Base-by-base conservation (phyloP, 2,329 filamentous ascomycete species). In the Zymoseptoria ardabiliae region DNA sequence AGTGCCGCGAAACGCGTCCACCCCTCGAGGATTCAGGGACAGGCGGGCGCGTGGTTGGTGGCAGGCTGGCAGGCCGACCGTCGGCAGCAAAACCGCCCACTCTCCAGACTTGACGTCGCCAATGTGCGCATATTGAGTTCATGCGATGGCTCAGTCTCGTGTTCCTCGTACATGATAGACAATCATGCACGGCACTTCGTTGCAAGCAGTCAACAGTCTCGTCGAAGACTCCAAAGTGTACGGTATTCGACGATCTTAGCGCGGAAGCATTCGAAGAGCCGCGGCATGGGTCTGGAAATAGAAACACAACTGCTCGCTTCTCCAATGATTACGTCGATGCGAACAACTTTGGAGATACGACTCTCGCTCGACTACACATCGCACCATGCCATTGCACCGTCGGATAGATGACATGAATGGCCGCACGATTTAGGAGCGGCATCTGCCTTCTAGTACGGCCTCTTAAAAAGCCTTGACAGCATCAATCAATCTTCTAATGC, bases 311-410 rank as follows among this genome's bases (percentile, higher is more conserved):
- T 41, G 3, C 35, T 41, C 35, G 35, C 35, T 41, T 25, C 11
- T 41, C 35, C 11, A 52, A 50, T 52, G 57, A 61, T 61, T 61
- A 57, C 60, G 59, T 61, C 53, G 59, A 54, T 35, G 54, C 30
- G 10, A 4, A 41, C 35, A 13, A 41, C 35, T n/a, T n/a, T 41
- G 35, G 17, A 41, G 35, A 41, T 4, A 7, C 23, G 23, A 25
- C 23, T 4, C 8, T 7, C 30, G 30, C 10, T 35, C 30, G 30
- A 35, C 30, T 35, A 35, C 11, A 35, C 13, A 35, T 11, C 10
- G 13, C 2, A 35, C 30, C 30, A 11, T 35, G 30, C 10, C 35
- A 41, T 17, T 17, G 35, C 1, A 41, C 35, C 2, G 23, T n/a
- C 35, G 17, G 35, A n/a, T 13, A n/a, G 17, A n/a, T 13, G 35